A percentile compares a stretch with the other conserved stretches of the same genome.
phyloP scores from a whole-genome alignment of 306 rosid genomes.

The Cicer bijugum region DNA sequence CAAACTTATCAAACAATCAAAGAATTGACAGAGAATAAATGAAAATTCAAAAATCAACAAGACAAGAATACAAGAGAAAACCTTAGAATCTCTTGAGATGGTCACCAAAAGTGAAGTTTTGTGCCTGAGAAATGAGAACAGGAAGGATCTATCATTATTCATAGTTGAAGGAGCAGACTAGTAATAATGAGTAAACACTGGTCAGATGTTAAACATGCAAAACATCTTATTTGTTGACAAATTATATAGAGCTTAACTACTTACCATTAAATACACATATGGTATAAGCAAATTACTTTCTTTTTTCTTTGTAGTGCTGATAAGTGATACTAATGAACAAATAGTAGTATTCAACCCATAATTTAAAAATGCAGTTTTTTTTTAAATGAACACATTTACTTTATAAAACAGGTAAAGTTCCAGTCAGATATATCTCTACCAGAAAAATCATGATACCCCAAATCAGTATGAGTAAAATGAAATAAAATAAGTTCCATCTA shows the following conservation, averaged over 20 bases:
- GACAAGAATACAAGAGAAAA: conserved; percentile 36
- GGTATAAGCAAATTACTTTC: conserved; percentile 21
- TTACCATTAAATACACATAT: conserved; percentile 14
- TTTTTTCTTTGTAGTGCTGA: conserved; percentile 10
- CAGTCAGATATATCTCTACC: conserved; percentile 21
- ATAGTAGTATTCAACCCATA: conserved; percentile 18
- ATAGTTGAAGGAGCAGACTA: conserved; percentile 31
- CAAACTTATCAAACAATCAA: not conserved
- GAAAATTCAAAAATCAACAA: conserved; percentile 1
- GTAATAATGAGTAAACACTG: not conserved
- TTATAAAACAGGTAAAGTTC: conserved; percentile 8
- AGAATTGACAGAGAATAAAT: not conserved
- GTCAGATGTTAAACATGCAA: not conserved
- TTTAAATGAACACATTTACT: conserved; percentile 12
- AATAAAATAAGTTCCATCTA: conserved; percentile 1
- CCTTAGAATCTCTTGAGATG: conserved; percentile 86
- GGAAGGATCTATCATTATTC: conserved; percentile 40
- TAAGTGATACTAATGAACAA: not conserved
- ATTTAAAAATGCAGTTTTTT: not conserved
- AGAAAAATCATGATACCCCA: conserved; percentile 19
- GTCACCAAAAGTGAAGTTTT: conserved; percentile 75
- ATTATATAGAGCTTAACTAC: not conserved
- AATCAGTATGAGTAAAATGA: conserved; percentile 6
- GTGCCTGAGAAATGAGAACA: conserved; percentile 62
- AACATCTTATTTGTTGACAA: conserved; percentile 1